Conservation (phyloP, 2,329 filamentous ascomycete species). For the Phaeosphaeriaceae sp. region DNA sequence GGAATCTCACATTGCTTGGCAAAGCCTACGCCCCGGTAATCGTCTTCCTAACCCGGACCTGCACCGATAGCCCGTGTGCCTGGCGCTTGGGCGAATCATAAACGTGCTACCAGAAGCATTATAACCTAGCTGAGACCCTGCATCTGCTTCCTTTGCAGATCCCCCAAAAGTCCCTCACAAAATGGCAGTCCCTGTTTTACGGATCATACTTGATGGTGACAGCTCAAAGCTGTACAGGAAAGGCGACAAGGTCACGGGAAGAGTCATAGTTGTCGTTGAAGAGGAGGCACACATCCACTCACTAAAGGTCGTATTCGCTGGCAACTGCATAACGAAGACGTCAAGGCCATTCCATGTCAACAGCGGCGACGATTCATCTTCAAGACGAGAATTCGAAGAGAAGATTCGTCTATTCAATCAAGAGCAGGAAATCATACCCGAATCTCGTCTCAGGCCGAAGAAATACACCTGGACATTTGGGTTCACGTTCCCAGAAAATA, state of each 20-base stretch:
- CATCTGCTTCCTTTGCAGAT: conserved; percentile 23
- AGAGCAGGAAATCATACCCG: conserved; percentile 30
- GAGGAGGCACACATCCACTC: conserved; percentile 36
- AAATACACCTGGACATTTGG: conserved; percentile 45
- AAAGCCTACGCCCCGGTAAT: conserved; percentile 34
- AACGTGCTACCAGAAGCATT: conserved; percentile 17
- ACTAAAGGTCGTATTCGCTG: conserved; percentile 39
- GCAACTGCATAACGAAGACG: conserved; percentile 42
- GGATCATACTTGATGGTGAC: conserved; percentile 42
- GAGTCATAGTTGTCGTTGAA: conserved; percentile 35
- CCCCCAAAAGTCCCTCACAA: conserved; percentile 14
- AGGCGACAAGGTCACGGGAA: conserved; percentile 45
- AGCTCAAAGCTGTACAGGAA: conserved; percentile 34
- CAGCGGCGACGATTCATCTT: conserved; percentile 17
- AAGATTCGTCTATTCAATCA: conserved; percentile 37
- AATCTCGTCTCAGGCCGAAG: conserved; percentile 25
- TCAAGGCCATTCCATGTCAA: conserved; percentile 32
- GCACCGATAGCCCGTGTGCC: conserved; percentile 37
- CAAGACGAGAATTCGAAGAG: conserved; percentile 36
- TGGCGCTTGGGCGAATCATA: conserved; percentile 25
- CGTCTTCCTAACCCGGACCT: conserved; percentile 34
- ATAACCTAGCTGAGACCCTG: conserved; percentile 36
- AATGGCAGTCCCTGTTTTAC: conserved; percentile 36
- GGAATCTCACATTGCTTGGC: conserved; percentile 40
- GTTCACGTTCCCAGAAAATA: conserved; percentile 44